phyloP scores from a whole-genome alignment of 2,329 filamentous ascomycete species.

The Orbilia blumenaviensis region DNA sequence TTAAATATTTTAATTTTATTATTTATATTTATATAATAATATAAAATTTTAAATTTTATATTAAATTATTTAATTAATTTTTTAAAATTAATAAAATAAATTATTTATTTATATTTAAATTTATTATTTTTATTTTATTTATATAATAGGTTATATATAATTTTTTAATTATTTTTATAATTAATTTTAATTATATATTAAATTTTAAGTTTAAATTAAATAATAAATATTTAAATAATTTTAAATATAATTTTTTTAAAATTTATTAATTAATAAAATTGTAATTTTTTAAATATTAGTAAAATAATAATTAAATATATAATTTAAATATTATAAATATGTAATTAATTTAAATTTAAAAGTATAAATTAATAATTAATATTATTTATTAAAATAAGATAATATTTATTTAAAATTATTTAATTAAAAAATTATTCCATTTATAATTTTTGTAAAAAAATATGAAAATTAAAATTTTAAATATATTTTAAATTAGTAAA shows the following conservation, averaged over 20 bases:
- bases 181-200: neutral
- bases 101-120: neutral
- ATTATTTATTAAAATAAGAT: slow-evolving; percentile 1
- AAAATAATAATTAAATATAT: neutral
- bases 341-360: neutral
- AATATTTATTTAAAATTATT: slow-evolving; percentile 4
- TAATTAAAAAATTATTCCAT: neutral
- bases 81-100: slow-evolving; percentile 1
- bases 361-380: neutral
- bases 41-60: neutral
- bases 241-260: slow-evolving; percentile 1
- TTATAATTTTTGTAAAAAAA: slow-evolving; percentile 2
- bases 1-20: neutral
- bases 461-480: neutral
- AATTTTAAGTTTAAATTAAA: slow-evolving; percentile 7
- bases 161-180: neutral
- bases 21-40: neutral
- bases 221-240: neutral
- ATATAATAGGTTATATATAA: neutral
- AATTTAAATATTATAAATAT: neutral
- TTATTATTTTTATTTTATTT: neutral
- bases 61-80: neutral
- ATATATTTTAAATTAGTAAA: slow-evolving; percentile 3
- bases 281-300: neutral
- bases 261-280: neutral